A percentile compares a stretch with the other conserved stretches of the same genome.
Conservation (phyloP, 2,329 filamentous ascomycete species). For the Colletotrichum eleusines region DNA sequence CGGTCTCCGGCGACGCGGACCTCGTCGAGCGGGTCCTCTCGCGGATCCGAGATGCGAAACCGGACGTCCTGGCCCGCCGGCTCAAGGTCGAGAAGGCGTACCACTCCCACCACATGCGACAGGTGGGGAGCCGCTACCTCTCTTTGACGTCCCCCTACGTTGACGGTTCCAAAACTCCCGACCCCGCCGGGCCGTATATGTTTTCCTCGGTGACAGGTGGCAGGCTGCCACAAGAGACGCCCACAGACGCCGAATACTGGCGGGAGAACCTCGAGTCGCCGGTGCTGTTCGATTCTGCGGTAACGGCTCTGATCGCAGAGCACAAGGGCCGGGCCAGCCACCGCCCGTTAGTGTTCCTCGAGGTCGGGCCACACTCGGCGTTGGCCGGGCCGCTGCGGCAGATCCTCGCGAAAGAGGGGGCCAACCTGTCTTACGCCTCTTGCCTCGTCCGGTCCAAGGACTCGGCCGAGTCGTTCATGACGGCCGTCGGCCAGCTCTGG, state of each 20-base stretch:
- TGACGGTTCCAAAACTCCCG: background rate
- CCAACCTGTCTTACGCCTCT: slow-evolving; percentile 52
- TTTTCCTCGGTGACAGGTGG: slow-evolving; percentile 8
- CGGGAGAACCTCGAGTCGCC: slow-evolving; percentile 37
- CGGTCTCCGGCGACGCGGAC: slow-evolving; percentile 44
- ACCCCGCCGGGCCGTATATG: background rate
- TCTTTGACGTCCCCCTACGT: slow-evolving; percentile 14
- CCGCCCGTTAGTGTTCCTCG: slow-evolving; percentile 46
- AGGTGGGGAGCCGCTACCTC: slow-evolving; percentile 16
- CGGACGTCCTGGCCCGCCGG: slow-evolving; percentile 42
- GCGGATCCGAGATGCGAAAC: slow-evolving; percentile 39
- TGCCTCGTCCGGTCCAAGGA: slow-evolving; percentile 64
- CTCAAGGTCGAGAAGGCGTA: slow-evolving; percentile 49
- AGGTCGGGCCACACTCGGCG: slow-evolving; percentile 37
- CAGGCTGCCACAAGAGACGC: background rate
- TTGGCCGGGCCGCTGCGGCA: slow-evolving; percentile 33
- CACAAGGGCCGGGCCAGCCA: slow-evolving; percentile 17
- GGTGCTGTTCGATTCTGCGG: slow-evolving; percentile 33
- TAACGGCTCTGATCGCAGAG: slow-evolving; percentile 23
- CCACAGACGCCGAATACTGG: slow-evolving; percentile 34
- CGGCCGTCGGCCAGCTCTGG: slow-evolving; percentile 50
- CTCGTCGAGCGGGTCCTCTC: slow-evolving; percentile 40
- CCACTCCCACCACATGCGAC: slow-evolving; percentile 45
- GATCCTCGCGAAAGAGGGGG: slow-evolving; percentile 49
- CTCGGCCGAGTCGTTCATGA: slow-evolving; percentile 57